Conservation (phyloP, 2,329 filamentous ascomycete species). For the Pseudogymnoascus sp. region DNA sequence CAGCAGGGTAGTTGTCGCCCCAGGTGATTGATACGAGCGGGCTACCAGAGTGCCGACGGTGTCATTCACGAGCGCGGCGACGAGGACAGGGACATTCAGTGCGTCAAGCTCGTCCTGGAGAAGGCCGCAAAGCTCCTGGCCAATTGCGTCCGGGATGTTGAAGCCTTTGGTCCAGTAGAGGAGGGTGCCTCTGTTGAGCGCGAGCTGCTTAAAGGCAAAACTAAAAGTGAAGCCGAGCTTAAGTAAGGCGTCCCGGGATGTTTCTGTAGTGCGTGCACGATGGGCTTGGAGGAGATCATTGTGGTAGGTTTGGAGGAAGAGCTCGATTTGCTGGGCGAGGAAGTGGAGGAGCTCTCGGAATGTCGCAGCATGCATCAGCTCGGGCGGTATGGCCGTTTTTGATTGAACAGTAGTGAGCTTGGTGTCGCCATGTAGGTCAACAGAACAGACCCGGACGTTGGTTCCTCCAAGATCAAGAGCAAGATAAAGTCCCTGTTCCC, state of each 20-base stretch:
- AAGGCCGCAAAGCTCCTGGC: conserved; percentile 88
- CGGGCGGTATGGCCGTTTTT: conserved; percentile 83
- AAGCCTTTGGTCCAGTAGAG: conserved; percentile 99
- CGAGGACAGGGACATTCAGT: conserved; percentile 79
- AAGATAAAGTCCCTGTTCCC: conserved; percentile 70
- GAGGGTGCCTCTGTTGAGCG: conserved; percentile 89
- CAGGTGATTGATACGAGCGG: conserved; percentile 86
- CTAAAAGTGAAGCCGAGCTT: conserved; percentile 98
- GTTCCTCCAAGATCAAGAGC: conserved; percentile 97
- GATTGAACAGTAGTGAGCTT: conserved; percentile 90
- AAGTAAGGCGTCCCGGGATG: conserved; percentile 69
- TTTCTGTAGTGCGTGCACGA: conserved; percentile 56
- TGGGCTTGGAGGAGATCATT: conserved; percentile 75
- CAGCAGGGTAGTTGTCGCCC: conserved; percentile 79
- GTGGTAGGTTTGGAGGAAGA: conserved; percentile 82
- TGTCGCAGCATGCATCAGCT: conserved; percentile 84
- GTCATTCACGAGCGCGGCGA: conserved; percentile 95
- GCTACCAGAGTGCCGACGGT: conserved; percentile 98
- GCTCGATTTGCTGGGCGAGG: conserved; percentile 84
- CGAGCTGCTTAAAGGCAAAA: conserved; percentile 89
- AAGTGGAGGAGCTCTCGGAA: conserved; percentile 86
- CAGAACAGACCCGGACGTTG: conserved; percentile 96
- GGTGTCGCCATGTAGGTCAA: conserved; percentile 86
- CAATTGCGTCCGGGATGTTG: conserved; percentile 88
- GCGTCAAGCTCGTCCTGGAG: conserved; percentile 86